A percentile compares a stretch with the other conserved stretches of the same genome.
These are phyloP conservation scores for Dictyostelium intermedium DNA, from an alignment of 78 protist species.

Conservation along the genomic window DNA sequence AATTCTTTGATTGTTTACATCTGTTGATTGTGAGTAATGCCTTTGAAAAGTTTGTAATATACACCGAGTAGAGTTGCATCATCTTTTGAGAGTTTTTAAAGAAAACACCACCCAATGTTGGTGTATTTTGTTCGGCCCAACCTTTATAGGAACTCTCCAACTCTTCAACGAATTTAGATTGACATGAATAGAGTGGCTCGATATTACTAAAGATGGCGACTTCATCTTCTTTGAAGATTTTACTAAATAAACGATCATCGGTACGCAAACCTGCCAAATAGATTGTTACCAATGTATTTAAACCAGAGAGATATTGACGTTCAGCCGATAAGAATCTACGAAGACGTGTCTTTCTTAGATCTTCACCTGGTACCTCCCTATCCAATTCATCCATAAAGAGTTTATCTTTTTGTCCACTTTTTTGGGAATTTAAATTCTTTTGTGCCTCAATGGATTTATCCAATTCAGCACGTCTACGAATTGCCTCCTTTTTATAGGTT, in stretches of 20 bases:
- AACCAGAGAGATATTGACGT: slow-evolving; percentile 23
- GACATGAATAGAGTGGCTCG: slow-evolving; percentile 34
- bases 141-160: slow-evolving; percentile 17
- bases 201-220: slow-evolving; percentile 54
- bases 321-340: slow-evolving; percentile 49
- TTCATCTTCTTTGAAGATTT: slow-evolving; percentile 68
- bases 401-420: background rate
- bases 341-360: slow-evolving; percentile 24
- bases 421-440: background rate
- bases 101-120: slow-evolving; percentile 28
- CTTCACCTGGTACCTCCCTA: slow-evolving; percentile 56
- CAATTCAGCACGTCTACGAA: slow-evolving; percentile 22
- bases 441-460: slow-evolving; percentile 45
- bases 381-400: background rate
- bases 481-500: slow-evolving; percentile 45
- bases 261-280: slow-evolving; percentile 50
- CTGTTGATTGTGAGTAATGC: slow-evolving; percentile 23
- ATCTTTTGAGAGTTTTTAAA: slow-evolving; percentile 27
- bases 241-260: slow-evolving; percentile 61
- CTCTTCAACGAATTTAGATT: slow-evolving; percentile 57
- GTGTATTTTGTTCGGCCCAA: slow-evolving; percentile 27
- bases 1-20: slow-evolving; percentile 66
- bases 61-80: slow-evolving; percentile 32
- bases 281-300: slow-evolving; percentile 12
- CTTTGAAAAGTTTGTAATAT: slow-evolving; percentile 51